Percentiles rank a stretch among this genome's conserved stretches.
These are phyloP conservation scores for Drechslera avenae DNA, from an alignment of 2,329 filamentous ascomycete species.

Conservation along the genomic window DNA sequence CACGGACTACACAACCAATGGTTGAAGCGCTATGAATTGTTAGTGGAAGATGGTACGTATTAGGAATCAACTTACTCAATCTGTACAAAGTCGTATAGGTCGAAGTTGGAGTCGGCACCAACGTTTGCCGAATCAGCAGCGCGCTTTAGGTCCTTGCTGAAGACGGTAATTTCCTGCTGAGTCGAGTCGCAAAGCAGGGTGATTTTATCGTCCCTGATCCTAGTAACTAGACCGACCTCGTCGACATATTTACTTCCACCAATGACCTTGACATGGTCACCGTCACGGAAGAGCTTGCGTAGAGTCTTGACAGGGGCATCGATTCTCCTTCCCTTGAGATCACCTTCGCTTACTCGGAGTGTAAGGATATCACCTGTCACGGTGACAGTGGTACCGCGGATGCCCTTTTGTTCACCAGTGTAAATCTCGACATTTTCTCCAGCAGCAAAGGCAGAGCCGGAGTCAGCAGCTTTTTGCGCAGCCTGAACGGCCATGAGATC, in stretches of 20 bases:
- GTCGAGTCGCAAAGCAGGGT: constrained; percentile 92
- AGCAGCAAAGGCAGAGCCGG: constrained; percentile 82
- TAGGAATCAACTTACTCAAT: constrained; percentile 66
- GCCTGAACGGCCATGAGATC: constrained; percentile 90
- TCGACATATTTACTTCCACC: constrained; percentile 92
- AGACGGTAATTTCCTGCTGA: constrained; percentile 93
- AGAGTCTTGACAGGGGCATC: constrained; percentile 92
- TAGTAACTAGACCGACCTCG: constrained; percentile 96
- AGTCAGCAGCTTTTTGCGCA: constrained; percentile 82
- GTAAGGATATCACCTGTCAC: constrained; percentile 93
- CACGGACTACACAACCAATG: constrained; percentile 90
- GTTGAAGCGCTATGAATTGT: constrained; percentile 67
- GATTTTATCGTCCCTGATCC: constrained; percentile 88
- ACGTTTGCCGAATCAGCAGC: constrained; percentile 90
- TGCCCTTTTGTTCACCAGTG: constrained; percentile 90
- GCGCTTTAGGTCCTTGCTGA: constrained; percentile 94
- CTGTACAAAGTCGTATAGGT: constrained; percentile 91
- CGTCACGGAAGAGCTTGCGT: constrained; percentile 88
- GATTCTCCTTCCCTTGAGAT: constrained; percentile 79
- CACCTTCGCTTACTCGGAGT: constrained; percentile 81
- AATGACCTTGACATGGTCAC: constrained; percentile 98
- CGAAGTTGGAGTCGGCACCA: constrained; percentile 83
- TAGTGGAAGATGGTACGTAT: constrained; percentile 10
- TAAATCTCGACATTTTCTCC: constrained; percentile 98
- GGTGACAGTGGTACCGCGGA: constrained; percentile 81